phyloP scores from a whole-genome alignment of 345 rosid genomes.

The Erysimum cheiranthoides region DNA sequence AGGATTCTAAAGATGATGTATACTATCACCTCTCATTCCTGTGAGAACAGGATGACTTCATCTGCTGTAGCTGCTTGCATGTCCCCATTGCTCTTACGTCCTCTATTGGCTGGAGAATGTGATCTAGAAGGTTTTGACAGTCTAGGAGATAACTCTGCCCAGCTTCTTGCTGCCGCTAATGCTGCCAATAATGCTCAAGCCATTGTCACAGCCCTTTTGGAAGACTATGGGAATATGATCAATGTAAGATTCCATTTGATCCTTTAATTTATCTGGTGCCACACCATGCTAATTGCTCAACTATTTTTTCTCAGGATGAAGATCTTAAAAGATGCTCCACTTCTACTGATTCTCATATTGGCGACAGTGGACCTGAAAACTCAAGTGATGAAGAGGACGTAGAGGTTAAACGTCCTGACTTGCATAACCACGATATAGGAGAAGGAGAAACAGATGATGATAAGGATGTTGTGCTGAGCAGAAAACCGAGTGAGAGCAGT shows the following conservation, averaged over 20 bases:
- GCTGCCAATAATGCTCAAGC: slow-evolving; percentile 97
- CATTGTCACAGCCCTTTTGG: slow-evolving; percentile 83
- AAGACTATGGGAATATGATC: slow-evolving; percentile 87
- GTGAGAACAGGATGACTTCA: slow-evolving; percentile 89
- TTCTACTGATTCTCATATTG: slow-evolving; percentile 89
- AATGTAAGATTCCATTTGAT: slow-evolving; percentile 64
- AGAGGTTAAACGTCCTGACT: slow-evolving; percentile 69
- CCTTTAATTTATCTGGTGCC: slow-evolving; percentile 9
- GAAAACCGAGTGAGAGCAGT: slow-evolving; percentile 91
- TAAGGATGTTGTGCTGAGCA: slow-evolving; percentile 66
- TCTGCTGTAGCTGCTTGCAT: slow-evolving; percentile 99
- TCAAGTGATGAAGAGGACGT: slow-evolving; percentile 84
- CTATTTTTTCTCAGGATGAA: slow-evolving; percentile 67
- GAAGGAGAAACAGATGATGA: slow-evolving; percentile 80
- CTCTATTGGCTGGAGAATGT: slow-evolving; percentile 95
- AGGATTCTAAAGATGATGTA: slow-evolving; percentile 97
- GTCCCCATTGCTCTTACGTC: slow-evolving; percentile 97
- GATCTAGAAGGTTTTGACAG: slow-evolving; percentile 88
- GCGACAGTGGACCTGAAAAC: slow-evolving; percentile 86
- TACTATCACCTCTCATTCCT: slow-evolving; percentile 73
- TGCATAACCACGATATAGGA: slow-evolving; percentile 74
- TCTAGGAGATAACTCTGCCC: slow-evolving; percentile 86
- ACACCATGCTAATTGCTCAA: slow-evolving; percentile 20
- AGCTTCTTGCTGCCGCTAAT: slow-evolving; percentile 99
- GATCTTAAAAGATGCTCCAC: slow-evolving; percentile 84